These are phyloP conservation scores for Termitomyces heimii DNA, from an alignment of 768 basidiomycete genomes.

Conservation along the genomic window DNA sequence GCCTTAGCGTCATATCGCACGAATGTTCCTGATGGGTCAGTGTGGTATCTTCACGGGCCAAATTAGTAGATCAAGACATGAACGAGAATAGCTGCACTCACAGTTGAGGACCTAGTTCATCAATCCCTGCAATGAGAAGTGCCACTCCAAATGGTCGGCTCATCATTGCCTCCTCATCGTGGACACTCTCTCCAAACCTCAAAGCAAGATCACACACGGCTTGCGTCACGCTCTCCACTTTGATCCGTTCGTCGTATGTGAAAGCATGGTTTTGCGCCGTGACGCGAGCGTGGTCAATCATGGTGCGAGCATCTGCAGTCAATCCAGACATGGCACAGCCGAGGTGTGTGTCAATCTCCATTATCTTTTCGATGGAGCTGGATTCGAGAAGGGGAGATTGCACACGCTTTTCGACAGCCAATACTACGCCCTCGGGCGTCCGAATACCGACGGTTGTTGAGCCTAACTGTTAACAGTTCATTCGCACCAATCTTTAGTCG, in stretches of 20 bases:
- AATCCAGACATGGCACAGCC: constrained; percentile 98
- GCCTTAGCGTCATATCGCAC: constrained; percentile 97
- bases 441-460: constrained; percentile 96
- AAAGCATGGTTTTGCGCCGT: constrained; percentile 94
- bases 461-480: constrained; percentile 65
- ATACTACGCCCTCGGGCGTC: constrained; percentile 85
- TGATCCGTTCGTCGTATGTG: constrained; percentile 95
- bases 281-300: constrained; percentile 99
- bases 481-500: background rate
- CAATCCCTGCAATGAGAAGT: constrained; percentile 93
- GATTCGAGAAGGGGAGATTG: constrained; percentile 95
- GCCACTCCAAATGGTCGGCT: constrained; percentile 99
- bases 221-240: constrained; percentile 97
- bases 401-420: constrained; percentile 97
- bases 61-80: background rate
- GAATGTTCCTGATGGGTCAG: constrained; percentile 97
- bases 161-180: constrained; percentile 99
- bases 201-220: constrained; percentile 97
- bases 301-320: constrained; percentile 96
- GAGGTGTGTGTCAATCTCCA: constrained; percentile 97
- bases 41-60: constrained; percentile 71
- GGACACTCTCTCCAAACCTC: constrained; percentile 97
- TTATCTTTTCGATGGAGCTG: constrained; percentile 97
- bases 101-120: constrained; percentile 95
- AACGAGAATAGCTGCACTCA: constrained; percentile 31